A percentile compares a stretch with the other conserved stretches of the same genome.
Conservation (phyloP, 129 eudicot species). For the Arctium minus region DNA sequence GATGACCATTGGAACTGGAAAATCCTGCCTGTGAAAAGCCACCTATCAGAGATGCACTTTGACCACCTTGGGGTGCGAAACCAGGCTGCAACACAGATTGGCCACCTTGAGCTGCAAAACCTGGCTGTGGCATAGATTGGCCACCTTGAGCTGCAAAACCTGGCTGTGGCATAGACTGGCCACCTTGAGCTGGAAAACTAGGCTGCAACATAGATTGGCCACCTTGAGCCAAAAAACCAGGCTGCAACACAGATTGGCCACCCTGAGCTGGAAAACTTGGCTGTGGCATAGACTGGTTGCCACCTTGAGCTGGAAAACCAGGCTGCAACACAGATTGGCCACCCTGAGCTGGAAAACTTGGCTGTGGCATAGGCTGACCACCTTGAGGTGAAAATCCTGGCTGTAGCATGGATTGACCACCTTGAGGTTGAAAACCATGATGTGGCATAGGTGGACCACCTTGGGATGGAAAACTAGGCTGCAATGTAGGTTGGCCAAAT, state of each 20-base stretch:
- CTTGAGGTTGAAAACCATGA: not conserved
- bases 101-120: constrained; percentile 20
- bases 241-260: not conserved
- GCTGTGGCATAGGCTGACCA: not conserved
- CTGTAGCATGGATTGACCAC: not conserved
- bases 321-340: not conserved
- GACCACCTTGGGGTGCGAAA: constrained; percentile 1
- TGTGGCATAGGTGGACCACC: not conserved
- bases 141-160: not conserved
- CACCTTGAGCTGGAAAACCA: not conserved
- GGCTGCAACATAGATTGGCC: not conserved
- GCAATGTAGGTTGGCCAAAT: constrained; percentile 28
- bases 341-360: not conserved
- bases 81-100: not conserved
- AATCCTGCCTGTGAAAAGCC: constrained; percentile 34
- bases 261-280: not conserved
- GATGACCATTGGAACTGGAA: constrained; percentile 23
- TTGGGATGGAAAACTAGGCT: constrained; percentile 2
- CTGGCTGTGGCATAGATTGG: not conserved
- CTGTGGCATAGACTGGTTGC: not conserved
- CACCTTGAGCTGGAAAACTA: not conserved
- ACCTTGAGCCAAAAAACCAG: not conserved
- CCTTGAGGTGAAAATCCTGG: not conserved
- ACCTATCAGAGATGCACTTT: constrained; percentile 13
- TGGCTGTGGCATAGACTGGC: not conserved